These are phyloP conservation scores for Aspergillus bridgeri DNA, from an alignment of 495 filamentous ascomycete genomes.

Conservation along the genomic window DNA sequence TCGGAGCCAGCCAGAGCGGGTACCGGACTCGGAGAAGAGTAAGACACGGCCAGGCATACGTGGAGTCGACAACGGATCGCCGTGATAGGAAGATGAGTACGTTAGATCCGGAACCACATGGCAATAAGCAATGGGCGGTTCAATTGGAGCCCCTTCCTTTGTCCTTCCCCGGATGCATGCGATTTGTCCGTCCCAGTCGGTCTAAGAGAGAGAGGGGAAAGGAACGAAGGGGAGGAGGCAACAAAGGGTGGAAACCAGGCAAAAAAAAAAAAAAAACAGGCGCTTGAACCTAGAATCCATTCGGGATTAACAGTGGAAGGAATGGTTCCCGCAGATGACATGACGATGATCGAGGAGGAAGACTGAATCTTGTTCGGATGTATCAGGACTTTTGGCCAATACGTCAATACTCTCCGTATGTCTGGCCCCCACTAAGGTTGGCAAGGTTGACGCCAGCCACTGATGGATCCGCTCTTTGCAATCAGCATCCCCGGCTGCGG, in stretches of 20 bases:
- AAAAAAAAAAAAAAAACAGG: neutral
- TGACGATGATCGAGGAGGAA: neutral
- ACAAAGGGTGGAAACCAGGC: neutral
- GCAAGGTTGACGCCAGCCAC: conserved; percentile 14
- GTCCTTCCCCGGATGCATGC: conserved; percentile 4
- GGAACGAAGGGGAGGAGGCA: too few relatives aligned
- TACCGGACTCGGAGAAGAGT: conserved; percentile 8
- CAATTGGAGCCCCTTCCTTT: conserved; percentile 1
- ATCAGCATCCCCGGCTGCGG: neutral
- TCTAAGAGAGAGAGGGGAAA: neutral
- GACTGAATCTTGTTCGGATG: neutral
- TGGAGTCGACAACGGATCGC: conserved; percentile 22
- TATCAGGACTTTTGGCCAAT: neutral
- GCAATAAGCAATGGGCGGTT: conserved; percentile 21
- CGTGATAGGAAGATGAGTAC: conserved; percentile 16
- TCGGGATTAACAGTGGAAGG: neutral
- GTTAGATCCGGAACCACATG: conserved; percentile 23
- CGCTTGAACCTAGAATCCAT: neutral
- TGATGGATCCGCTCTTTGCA: conserved; percentile 8
- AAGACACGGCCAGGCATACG: conserved; percentile 10
- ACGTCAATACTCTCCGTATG: neutral
- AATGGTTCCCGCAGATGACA: conserved; percentile 1
- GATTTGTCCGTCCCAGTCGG: neutral
- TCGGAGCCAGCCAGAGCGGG: conserved; percentile 4
- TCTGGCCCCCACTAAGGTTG: conserved; percentile 17